Evolutionary conservation across 768 basidiomycete genomes (phyloP).

Genomic region (Rhodosporidiobolus sp.): DNA sequence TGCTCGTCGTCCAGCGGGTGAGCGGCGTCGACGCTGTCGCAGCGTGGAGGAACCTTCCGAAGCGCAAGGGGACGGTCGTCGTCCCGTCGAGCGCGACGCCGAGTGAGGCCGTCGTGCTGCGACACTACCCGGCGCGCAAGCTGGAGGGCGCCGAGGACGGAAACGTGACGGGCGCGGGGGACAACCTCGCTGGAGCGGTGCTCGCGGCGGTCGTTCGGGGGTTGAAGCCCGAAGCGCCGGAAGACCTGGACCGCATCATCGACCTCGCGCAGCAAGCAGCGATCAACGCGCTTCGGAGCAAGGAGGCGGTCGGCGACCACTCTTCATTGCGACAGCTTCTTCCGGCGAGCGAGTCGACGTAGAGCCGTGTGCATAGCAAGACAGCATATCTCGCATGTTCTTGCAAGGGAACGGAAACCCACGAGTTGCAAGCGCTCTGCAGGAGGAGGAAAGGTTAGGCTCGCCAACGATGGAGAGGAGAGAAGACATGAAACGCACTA

Average conservation of each 20-base stretch:
- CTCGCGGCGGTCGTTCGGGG: slow-evolving; percentile 54
- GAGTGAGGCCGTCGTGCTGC: slow-evolving; percentile 60
- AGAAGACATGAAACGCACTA: no score
- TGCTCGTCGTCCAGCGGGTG: slow-evolving; percentile 36
- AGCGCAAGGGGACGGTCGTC: slow-evolving; percentile 54
- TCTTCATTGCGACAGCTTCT: neutral
- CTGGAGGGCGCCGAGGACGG: slow-evolving; percentile 52
- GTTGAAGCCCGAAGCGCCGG: slow-evolving; percentile 6
- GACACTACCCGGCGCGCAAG: slow-evolving; percentile 65
- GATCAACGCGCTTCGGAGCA: slow-evolving; percentile 18
- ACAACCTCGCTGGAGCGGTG: slow-evolving; percentile 79
- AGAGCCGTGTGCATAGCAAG: no score
- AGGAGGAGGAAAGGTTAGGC: no score
- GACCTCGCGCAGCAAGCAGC: slow-evolving; percentile 57
- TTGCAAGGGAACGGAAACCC: no score
- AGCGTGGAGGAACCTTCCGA: slow-evolving; percentile 9
- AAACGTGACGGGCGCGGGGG: slow-evolving; percentile 89
- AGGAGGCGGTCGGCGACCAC: slow-evolving; percentile 36
- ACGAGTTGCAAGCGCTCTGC: no score
- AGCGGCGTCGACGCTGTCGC: slow-evolving; percentile 21
- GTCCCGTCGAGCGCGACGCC: slow-evolving; percentile 56
- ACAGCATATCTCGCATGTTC: no score
- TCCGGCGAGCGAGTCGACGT: no score
- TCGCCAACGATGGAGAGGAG: no score
- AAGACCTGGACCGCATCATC: slow-evolving; percentile 54